Percentiles rank a stretch among this genome's conserved stretches.
phyloP scores from a whole-genome alignment of 768 basidiomycete species.

The Coprinellus micaceus region DNA sequence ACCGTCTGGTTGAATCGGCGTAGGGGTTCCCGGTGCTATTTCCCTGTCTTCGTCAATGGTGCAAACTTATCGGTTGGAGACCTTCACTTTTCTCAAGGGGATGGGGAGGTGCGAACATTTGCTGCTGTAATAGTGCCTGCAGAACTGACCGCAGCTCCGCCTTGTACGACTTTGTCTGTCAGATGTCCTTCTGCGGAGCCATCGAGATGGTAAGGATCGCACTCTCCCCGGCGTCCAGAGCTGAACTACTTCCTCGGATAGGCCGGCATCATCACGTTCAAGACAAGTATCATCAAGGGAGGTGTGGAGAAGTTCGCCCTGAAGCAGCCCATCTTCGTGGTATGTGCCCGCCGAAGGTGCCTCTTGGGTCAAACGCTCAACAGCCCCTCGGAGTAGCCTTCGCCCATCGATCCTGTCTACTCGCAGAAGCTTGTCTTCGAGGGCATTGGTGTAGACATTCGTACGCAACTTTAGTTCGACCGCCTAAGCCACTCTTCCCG shows the following conservation, averaged over 20 bases:
- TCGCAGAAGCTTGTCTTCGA: constrained; percentile 75
- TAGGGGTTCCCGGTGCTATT: constrained; percentile 68
- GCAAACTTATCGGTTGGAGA: constrained; percentile 78
- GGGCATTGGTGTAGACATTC: constrained; percentile 69
- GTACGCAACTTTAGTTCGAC: constrained; percentile 31
- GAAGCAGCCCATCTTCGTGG: constrained; percentile 73
- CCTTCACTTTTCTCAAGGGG: constrained; percentile 77
- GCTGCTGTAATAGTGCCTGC: too few relatives aligned
- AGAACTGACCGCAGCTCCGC: too few relatives aligned
- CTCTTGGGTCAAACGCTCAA: too few relatives aligned
- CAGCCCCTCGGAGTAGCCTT: constrained; percentile 38
- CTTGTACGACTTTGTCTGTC: too few relatives aligned
- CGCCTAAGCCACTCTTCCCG: too few relatives aligned
- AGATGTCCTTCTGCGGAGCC: constrained; percentile 74
- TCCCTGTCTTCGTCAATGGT: constrained; percentile 74
- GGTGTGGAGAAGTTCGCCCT: constrained; percentile 71
- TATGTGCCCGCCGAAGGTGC: constrained; percentile 26
- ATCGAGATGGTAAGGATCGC: constrained; percentile 59
- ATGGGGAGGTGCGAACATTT: too few relatives aligned
- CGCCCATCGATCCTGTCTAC: constrained; percentile 72
- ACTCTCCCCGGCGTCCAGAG: too few relatives aligned
- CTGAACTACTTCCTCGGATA: too few relatives aligned
- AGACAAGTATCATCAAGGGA: constrained; percentile 67
- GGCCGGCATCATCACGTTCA: constrained; percentile 73
- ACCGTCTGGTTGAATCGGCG: not conserved